A percentile compares a stretch with the other conserved stretches of the same genome.
Evolutionary conservation across 2,329 filamentous ascomycete genomes (phyloP).

Genomic region (Cladophialophora yegresii): DNA sequence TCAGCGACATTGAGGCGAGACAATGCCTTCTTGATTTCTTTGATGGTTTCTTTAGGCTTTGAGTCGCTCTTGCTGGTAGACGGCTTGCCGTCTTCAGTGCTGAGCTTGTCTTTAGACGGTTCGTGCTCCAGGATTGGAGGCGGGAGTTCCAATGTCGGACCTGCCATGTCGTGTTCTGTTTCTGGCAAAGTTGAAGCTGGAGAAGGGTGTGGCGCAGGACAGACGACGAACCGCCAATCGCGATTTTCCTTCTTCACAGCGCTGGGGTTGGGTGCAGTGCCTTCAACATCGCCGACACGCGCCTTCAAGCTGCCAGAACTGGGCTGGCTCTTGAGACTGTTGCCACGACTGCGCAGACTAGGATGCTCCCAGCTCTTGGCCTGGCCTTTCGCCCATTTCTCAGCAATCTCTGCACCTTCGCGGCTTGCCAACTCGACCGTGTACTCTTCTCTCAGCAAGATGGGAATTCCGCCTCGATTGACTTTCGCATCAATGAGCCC

Average conservation of each 20-base stretch:
- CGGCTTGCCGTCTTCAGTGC: background rate
- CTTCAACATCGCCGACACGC: constrained; percentile 6
- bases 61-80: background rate
- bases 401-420: constrained; percentile 21
- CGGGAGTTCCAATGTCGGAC: background rate
- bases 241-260: background rate
- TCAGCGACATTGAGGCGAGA: constrained; percentile 17
- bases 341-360: constrained; percentile 6
- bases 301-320: constrained; percentile 3
- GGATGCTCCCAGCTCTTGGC: background rate
- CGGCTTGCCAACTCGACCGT: constrained; percentile 30
- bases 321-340: constrained; percentile 6
- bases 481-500: constrained; percentile 23
- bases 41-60: background rate
- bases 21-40: constrained; percentile 1
- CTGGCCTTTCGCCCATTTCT: constrained; percentile 16
- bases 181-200: background rate
- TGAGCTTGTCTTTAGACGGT: background rate
- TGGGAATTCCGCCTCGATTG: constrained; percentile 17
- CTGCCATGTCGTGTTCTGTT: background rate
- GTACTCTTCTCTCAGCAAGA: constrained; percentile 27
- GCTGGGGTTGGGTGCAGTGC: background rate
- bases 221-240: background rate
- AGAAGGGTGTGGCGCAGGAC: background rate
- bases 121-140: background rate